Evolutionary conservation across 2,329 filamentous ascomycete species (phyloP).

Genomic region (Xylariales sp.): DNA sequence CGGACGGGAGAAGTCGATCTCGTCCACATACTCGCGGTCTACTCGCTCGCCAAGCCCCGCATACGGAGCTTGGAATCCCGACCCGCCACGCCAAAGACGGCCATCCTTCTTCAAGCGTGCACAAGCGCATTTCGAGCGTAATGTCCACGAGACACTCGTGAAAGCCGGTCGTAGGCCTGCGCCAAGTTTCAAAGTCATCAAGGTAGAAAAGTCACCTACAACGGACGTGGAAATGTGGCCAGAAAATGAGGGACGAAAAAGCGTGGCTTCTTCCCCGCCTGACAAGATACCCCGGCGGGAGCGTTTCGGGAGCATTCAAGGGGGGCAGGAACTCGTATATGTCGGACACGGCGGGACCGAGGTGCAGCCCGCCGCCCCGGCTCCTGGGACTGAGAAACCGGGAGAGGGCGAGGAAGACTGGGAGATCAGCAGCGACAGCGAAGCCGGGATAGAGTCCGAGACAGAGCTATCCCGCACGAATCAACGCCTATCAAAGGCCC

Average conservation of each 20-base stretch:
- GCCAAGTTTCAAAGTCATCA: constrained; percentile 38
- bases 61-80: constrained; percentile 35
- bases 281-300: not conserved
- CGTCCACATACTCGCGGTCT: constrained; percentile 4
- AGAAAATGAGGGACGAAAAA: not conserved
- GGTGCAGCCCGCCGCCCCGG: too few species aligned
- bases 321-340: not conserved
- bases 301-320: not conserved
- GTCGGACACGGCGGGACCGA: not conserved
- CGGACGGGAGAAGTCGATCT: not conserved
- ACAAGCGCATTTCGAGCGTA: constrained; percentile 15
- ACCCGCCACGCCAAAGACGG: constrained; percentile 30
- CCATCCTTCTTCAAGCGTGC: constrained; percentile 38
- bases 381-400: not conserved
- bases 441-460: constrained; percentile 26
- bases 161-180: constrained; percentile 30
- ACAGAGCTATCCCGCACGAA: not conserved
- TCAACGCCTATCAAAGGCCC: not conserved
- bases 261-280: not conserved
- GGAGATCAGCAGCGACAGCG: constrained; percentile 33
- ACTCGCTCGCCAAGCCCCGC: constrained; percentile 26
- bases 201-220: constrained; percentile 26
- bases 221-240: not conserved
- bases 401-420: not conserved
- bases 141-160: constrained; percentile 33